Conservation (phyloP, 768 basidiomycete species). For the Amanita pallidorosea region DNA sequence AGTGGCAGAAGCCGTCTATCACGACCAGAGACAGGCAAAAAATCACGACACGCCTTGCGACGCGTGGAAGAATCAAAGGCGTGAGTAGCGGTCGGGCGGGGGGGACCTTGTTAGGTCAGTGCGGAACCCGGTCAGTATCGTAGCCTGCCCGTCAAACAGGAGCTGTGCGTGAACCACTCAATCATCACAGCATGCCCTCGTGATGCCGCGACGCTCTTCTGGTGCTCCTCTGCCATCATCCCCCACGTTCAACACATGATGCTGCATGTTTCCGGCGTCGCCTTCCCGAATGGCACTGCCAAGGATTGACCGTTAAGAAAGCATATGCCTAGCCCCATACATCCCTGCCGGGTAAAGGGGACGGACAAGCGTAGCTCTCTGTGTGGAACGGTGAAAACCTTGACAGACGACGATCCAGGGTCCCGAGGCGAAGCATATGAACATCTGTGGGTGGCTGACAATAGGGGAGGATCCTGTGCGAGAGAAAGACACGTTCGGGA, state of each 20-base stretch:
- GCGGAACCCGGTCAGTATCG: conserved; percentile 12
- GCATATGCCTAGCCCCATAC: conserved; percentile 8
- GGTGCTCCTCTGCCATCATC: conserved; percentile 16
- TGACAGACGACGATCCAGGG: conserved; percentile 20
- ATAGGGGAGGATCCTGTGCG: conserved; percentile 11
- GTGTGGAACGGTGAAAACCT: conserved; percentile 16
- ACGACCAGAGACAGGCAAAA: conserved; percentile 2
- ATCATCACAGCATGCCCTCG: conserved; percentile 12
- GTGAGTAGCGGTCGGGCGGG: neutral
- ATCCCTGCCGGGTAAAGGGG: conserved; percentile 9
- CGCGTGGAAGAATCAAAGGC: conserved; percentile 8
- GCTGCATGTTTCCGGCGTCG: conserved; percentile 38
- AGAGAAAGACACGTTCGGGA: conserved; percentile 37
- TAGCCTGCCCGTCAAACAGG: neutral
- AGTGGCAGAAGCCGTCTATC: conserved; percentile 4
- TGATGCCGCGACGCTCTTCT: conserved; percentile 44
- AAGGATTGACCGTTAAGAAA: conserved; percentile 1
- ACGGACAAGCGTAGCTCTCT: conserved; percentile 13
- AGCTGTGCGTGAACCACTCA: conserved; percentile 32
- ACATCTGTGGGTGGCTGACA: conserved; percentile 30
- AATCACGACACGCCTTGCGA: conserved; percentile 6
- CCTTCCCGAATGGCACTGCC: conserved; percentile 26
- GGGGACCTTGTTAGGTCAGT: conserved; percentile 12
- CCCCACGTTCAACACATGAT: conserved; percentile 14
- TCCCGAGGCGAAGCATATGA: conserved; percentile 43